Base-by-base conservation (phyloP, 805 yeast species). In the Nakazawaea molendinolei region DNA sequence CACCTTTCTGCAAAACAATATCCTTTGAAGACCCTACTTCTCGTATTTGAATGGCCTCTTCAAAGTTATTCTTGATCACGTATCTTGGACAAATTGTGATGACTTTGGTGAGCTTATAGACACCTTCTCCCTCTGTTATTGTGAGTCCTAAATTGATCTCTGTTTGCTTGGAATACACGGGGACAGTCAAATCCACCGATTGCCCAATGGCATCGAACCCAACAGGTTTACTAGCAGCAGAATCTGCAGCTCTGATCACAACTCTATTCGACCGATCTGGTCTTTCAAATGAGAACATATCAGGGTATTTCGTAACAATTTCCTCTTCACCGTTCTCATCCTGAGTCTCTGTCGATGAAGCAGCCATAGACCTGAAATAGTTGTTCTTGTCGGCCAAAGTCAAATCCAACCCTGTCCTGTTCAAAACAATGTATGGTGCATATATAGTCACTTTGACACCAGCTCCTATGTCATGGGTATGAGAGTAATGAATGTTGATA, bases 151-250 rank as follows among this genome's bases (percentile, higher is more conserved):
- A 60, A 49, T 82, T 78, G 42, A 76, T 74, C 49, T 87, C 95
- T 3, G 52, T 53, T 49, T 55, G 75, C 55, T 55, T 70, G 9
- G 70, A 71, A 26, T 66, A 60, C 1, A 75, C 46, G 24, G 72
- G 72, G 4, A 67, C 63, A 16, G 52, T 56, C 3, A 65, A 57
- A 28, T 71, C 95, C 28, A 72, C 68, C 1, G 77, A 65, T 44
- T 87, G 90, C 0, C 98, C 98, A 38, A 90, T 71, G 3, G 95
- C 94, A 52, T 89, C 96, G 49, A 92, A 77, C 52, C 95, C 79
- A 32, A 86, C 63, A 2, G 86, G 84, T 1, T 64, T 53, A 44
- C 95, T 82, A 73, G 84, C 72, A 5, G 67, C 65, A 0, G 95
- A 80, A 37, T 82, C 84, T 1, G 72, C 82, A 15, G 85, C 67